These are phyloP conservation scores for Starmerella apicola DNA, from an alignment of 805 yeast species.

Conservation along the genomic window DNA sequence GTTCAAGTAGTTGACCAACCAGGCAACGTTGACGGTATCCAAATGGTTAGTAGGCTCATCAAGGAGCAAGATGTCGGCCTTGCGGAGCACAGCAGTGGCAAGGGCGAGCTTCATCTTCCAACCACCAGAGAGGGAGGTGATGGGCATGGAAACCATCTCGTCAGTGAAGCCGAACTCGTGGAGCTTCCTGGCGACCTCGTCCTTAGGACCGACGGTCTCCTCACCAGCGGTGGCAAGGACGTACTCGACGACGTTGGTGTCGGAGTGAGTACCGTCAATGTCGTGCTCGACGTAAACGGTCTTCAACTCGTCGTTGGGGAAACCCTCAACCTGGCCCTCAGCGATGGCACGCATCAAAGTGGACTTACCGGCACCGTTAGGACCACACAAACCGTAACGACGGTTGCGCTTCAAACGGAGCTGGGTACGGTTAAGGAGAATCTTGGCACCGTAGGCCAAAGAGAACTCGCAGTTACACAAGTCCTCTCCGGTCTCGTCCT, in stretches of 20 bases:
- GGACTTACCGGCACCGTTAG: constrained; percentile 99
- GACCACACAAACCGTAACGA: constrained; percentile 98
- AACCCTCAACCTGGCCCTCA: constrained; percentile 98
- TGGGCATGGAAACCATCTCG: constrained; percentile 88
- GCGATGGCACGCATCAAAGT: constrained; percentile 96
- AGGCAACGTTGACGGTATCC: constrained; percentile 98
- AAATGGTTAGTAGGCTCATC: constrained; percentile 99
- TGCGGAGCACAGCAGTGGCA: constrained; percentile 97
- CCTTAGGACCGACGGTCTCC: constrained; percentile 66
- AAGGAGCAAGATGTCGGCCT: constrained; percentile 91
- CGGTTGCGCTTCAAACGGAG: constrained; percentile 90
- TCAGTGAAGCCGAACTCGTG: constrained; percentile 86
- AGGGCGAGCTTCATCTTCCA: constrained; percentile 99
- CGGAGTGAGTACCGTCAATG: constrained; percentile 96
- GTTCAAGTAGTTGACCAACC: constrained; percentile 98
- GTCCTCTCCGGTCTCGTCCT: constrained; percentile 98
- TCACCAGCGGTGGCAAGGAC: constrained; percentile 74
- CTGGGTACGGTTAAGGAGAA: constrained; percentile 98
- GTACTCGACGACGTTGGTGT: constrained; percentile 85
- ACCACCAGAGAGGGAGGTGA: constrained; percentile 97
- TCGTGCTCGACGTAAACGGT: constrained; percentile 99
- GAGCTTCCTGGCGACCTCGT: constrained; percentile 61
- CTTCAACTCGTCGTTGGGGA: constrained; percentile 99
- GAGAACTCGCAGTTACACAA: constrained; percentile 99
- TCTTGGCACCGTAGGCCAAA: constrained; percentile 99